Conservation (phyloP, 371 early-diverging fungal species). For the Mortierella sp. region DNA sequence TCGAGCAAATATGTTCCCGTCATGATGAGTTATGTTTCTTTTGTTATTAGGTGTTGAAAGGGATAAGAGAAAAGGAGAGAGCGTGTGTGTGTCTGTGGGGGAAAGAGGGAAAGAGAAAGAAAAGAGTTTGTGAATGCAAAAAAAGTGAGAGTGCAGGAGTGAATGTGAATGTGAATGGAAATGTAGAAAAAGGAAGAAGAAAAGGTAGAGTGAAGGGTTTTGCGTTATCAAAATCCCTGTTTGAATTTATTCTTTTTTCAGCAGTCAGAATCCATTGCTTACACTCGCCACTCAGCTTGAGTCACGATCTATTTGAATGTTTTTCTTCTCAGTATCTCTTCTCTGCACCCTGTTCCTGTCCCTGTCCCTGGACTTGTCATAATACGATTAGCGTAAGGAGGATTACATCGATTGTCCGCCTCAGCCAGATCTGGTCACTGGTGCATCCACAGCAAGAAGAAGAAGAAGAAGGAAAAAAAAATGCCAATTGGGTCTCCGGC, state of each 20-base stretch:
- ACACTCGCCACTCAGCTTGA: slow-evolving; percentile 32
- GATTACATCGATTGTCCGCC: too few species aligned
- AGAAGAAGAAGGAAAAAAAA: not conserved
- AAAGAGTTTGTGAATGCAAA: not conserved
- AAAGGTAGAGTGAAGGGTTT: not conserved
- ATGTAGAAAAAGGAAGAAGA: not conserved
- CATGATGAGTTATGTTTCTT: slow-evolving; percentile 51
- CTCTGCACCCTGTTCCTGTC: not conserved
- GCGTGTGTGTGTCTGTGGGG: not conserved
- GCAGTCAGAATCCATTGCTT: not conserved
- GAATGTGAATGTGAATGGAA: not conserved
- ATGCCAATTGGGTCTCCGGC: slow-evolving; percentile 3
- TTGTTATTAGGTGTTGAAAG: not conserved
- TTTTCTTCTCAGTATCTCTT: not conserved
- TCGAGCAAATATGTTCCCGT: slow-evolving; percentile 86
- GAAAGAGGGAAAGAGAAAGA: not conserved
- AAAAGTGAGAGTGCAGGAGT: not conserved
- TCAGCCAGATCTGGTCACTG: not conserved
- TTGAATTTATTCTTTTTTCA: not conserved
- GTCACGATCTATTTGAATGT: slow-evolving; percentile 16
- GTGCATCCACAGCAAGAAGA: not conserved
- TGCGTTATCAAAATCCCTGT: not conserved
- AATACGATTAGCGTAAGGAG: too few species aligned
- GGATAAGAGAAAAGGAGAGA: not conserved
- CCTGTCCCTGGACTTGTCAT: too few species aligned